Evolutionary conservation across 768 basidiomycete genomes (phyloP).

Genomic region (Tulasnella sp.): DNA sequence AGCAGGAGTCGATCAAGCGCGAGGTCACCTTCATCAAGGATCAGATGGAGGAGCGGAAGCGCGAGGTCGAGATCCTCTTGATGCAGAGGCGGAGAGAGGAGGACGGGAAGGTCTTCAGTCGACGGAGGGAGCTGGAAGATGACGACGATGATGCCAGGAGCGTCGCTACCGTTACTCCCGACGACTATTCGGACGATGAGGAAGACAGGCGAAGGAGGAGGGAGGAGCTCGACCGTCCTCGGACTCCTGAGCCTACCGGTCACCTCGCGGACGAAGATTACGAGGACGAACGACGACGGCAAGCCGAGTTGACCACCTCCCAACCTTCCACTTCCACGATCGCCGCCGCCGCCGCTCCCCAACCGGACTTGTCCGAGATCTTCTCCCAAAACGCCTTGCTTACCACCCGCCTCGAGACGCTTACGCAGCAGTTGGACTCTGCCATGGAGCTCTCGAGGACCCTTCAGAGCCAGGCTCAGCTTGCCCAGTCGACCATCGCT

Average conservation of each 20-base stretch:
- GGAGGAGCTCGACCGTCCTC: slow-evolving; percentile 52
- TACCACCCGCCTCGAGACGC: slow-evolving; percentile 44
- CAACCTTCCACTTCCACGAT: slow-evolving; percentile 16
- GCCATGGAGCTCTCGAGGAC: slow-evolving; percentile 61
- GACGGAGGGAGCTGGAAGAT: slow-evolving; percentile 31
- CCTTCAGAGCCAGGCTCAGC: slow-evolving; percentile 65
- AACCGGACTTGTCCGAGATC: slow-evolving; percentile 20
- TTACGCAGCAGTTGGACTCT: slow-evolving; percentile 62
- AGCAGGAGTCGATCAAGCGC: slow-evolving; percentile 72
- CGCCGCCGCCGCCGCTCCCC: slow-evolving; percentile 15
- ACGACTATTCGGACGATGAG: slow-evolving; percentile 54
- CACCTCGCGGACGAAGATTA: slow-evolving; percentile 40
- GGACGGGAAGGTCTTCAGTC: neutral
- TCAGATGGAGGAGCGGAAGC: slow-evolving; percentile 53
- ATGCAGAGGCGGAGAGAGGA: slow-evolving; percentile 20
- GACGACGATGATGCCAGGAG: slow-evolving; percentile 65
- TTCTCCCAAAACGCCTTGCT: slow-evolving; percentile 35
- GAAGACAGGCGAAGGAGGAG: slow-evolving; percentile 23
- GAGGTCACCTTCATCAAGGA: slow-evolving; percentile 67
- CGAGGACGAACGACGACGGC: slow-evolving; percentile 28
- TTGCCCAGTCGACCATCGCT: slow-evolving; percentile 64
- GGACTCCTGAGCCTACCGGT: slow-evolving; percentile 68
- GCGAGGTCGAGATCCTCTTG: slow-evolving; percentile 34
- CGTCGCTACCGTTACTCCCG: slow-evolving; percentile 52
- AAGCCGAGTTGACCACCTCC: slow-evolving; percentile 16